Evolutionary conservation across 352 stramenopile species (phyloP).

Genomic region (Pythium sukuiense): DNA sequence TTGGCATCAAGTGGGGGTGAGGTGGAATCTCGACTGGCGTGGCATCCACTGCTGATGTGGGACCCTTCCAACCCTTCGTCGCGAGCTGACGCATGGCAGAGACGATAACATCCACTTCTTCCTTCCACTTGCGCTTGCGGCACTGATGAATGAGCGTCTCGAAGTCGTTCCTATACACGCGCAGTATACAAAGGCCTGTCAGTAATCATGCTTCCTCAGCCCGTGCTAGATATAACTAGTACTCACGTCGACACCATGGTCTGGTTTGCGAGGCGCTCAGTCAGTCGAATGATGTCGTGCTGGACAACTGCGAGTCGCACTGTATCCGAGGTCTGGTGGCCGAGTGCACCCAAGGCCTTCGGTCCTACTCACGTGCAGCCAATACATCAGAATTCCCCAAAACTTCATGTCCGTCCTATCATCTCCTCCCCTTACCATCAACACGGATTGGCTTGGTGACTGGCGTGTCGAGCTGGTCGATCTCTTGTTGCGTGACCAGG

Average conservation of each 20-base stretch:
- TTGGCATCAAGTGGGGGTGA: constrained; percentile 59
- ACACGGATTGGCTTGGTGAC: not conserved
- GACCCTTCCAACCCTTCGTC: constrained; percentile 39
- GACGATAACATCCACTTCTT: constrained; percentile 62
- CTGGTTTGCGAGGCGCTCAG: constrained; percentile 43
- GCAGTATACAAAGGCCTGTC: not conserved
- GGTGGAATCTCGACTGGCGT: constrained; percentile 14
- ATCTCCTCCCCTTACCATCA: not conserved
- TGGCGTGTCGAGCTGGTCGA: constrained; percentile 19
- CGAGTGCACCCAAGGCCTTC: constrained; percentile 57
- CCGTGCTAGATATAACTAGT: not conserved
- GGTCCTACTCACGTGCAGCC: constrained; percentile 18
- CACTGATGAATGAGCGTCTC: constrained; percentile 83
- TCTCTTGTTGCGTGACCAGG: constrained; percentile 40
- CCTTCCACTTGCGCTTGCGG: constrained; percentile 81
- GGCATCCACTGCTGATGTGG: not conserved
- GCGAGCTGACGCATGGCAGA: constrained; percentile 53
- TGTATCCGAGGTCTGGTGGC: constrained; percentile 62
- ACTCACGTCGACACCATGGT: constrained; percentile 58
- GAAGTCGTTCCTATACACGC: constrained; percentile 60
- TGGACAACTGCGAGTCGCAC: constrained; percentile 67
- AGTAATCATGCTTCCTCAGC: not conserved
- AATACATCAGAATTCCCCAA: not conserved
- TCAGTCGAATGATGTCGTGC: constrained; percentile 66
- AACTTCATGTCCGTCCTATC: not conserved